Base-by-base conservation (phyloP, 2,329 filamentous ascomycete species). In the Onygenales sp. region DNA sequence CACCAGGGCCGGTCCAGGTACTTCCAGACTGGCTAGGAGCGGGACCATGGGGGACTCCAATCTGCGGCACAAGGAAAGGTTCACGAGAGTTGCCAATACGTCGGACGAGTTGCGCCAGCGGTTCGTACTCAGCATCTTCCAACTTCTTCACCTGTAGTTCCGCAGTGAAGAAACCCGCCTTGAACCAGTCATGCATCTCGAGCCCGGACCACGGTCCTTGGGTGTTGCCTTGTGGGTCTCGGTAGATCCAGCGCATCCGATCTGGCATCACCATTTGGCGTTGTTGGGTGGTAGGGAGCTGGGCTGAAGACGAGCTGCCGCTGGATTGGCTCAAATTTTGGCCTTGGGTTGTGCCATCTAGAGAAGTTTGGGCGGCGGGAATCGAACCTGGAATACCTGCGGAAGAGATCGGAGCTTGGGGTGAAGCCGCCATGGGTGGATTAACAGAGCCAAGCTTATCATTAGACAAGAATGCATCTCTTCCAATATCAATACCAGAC, bases 171-270 rank as follows among this genome's bases (percentile, higher is more conserved):
- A 97, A 98, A 45, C 92, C 91, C 39, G 91, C 92, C 69, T 97
- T 97, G 73, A 97, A 98, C 93, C 93, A 98, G 63, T 98, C 94
- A 61, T 98, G 94, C 93, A 98, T 98, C 70, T 98, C 93, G 49
- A 98, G 75, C 1, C 93, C 93, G 40, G 90, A 96, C 72, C 93
- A 98, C 0, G 93, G 93, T 0, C 93, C 93, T 66, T 98, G 93
- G 5, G 89, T 85, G 57, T 88, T 86, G 21, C 90, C 90, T 66
- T 95, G 88, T 4, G 93, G 93, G 66, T 98, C 93, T 51, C 94
- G 84, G 67, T 98, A 98, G 14, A 96, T 92, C 93, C 93, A 98
- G 62, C 92, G 81, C 90, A 98, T 98, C 11, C 94, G 81, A 68
- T 98, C 93, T 2, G 93, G 93, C 93, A 98, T 97, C 4, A 98